These are phyloP conservation scores for Cicer arietinum DNA, from an alignment of 306 rosid species.

Conservation along the genomic window DNA sequence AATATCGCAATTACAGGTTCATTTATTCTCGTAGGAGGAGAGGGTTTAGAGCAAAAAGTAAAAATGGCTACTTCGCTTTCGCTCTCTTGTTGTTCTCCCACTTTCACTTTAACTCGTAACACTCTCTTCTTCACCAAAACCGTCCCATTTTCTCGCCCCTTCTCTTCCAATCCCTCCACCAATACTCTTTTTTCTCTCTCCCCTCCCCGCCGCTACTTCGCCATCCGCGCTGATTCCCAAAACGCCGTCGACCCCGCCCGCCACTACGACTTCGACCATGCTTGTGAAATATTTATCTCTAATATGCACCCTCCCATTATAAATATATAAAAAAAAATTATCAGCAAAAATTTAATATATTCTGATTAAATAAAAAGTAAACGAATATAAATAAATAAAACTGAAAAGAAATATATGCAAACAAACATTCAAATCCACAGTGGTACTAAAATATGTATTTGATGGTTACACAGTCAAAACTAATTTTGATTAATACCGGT, in stretches of 20 bases:
- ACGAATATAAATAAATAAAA: too few relatives aligned
- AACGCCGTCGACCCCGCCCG: conserved; percentile 57
- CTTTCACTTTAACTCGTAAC: conserved; percentile 36
- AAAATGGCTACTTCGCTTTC: conserved; percentile 49
- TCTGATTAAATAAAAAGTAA: too few relatives aligned
- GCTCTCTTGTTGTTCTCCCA: conserved; percentile 38
- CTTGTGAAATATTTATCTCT: too few relatives aligned
- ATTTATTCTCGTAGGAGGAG: neutral
- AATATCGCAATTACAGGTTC: too few relatives aligned
- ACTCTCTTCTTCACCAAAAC: conserved; percentile 34
- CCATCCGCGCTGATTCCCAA: conserved; percentile 56
- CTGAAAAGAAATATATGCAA: too few relatives aligned
- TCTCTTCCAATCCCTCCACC: conserved; percentile 19
- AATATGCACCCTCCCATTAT: too few relatives aligned
- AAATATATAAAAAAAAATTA: too few relatives aligned
- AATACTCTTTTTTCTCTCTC: conserved; percentile 42
- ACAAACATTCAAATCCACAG: too few relatives aligned
- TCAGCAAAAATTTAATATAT: too few relatives aligned
- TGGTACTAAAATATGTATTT: too few relatives aligned
- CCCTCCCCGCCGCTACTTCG: conserved; percentile 38
- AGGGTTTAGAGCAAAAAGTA: neutral
- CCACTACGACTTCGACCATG: conserved; percentile 75
- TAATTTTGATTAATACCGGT: too few relatives aligned
- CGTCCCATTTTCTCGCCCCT: conserved; percentile 32
- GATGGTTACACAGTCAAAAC: too few relatives aligned